Evolutionary conservation across 2,329 filamentous ascomycete species (phyloP).

Genomic region (Neodidymelliopsis sp.): DNA sequence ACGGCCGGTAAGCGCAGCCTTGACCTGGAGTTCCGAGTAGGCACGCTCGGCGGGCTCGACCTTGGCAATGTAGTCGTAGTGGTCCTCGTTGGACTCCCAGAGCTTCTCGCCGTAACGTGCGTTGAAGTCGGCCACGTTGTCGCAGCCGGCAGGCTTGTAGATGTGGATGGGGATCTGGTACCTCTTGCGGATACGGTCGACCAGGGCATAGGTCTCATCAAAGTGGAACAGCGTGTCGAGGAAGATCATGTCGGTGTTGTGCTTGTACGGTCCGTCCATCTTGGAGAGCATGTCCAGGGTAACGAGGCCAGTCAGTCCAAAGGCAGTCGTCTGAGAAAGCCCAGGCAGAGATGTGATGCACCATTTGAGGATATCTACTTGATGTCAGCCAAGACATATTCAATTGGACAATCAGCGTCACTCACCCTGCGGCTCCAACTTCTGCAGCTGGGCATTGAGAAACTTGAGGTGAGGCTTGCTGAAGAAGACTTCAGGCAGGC

Average conservation of each 20-base stretch:
- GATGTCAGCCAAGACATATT: conserved; percentile 33
- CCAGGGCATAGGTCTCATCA: conserved; percentile 58
- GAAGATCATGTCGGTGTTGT: conserved; percentile 61
- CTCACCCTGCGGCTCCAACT: conserved; percentile 79
- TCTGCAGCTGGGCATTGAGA: conserved; percentile 87
- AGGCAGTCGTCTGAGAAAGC: conserved; percentile 68
- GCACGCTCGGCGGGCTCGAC: conserved; percentile 95
- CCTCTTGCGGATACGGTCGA: conserved; percentile 72
- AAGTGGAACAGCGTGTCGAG: conserved; percentile 64
- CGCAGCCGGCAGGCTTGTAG: conserved; percentile 82
- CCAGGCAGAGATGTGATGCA: conserved; percentile 88
- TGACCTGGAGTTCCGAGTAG: conserved; percentile 85
- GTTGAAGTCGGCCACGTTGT: conserved; percentile 79
- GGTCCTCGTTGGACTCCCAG: conserved; percentile 84
- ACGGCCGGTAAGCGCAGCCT: conserved; percentile 90
- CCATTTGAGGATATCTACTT: conserved; percentile 84
- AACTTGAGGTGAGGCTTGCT: conserved; percentile 87
- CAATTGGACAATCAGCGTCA: conserved; percentile 8
- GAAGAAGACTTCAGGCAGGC: conserved; percentile 80
- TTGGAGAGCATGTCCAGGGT: conserved; percentile 75
- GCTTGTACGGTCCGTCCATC: conserved; percentile 67
- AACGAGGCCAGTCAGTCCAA: conserved; percentile 60
- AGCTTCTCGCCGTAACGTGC: conserved; percentile 80
- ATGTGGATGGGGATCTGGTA: conserved; percentile 86
- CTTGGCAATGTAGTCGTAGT: conserved; percentile 97